These are phyloP conservation scores for Fonsecaea erecta DNA, from an alignment of 2,329 filamentous ascomycete genomes.

Conservation along the genomic window DNA sequence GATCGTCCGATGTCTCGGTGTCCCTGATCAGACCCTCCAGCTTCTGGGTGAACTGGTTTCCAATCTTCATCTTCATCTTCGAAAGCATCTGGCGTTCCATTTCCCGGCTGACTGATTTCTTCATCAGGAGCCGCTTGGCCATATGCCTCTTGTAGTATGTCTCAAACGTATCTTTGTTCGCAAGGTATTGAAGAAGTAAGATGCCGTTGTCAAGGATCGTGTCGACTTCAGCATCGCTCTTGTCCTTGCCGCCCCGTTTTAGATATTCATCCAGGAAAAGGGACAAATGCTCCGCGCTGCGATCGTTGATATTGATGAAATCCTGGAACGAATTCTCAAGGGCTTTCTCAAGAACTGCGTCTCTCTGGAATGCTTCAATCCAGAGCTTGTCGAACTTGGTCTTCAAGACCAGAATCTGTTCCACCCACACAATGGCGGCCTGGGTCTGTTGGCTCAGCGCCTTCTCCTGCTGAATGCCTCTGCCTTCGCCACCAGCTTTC, in stretches of 20 bases:
- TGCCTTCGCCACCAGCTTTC: constrained; percentile 52
- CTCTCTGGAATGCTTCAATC: constrained; percentile 71
- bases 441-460: constrained; percentile 77
- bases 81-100: constrained; percentile 95
- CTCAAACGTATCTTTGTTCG: constrained; percentile 93
- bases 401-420: constrained; percentile 83
- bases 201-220: constrained; percentile 85
- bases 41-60: constrained; percentile 89
- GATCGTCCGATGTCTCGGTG: constrained; percentile 83
- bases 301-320: constrained; percentile 88
- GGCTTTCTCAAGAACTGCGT: constrained; percentile 78
- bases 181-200: constrained; percentile 81
- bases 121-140: constrained; percentile 81
- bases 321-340: constrained; percentile 86
- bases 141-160: constrained; percentile 98
- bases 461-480: constrained; percentile 57
- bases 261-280: constrained; percentile 97
- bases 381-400: constrained; percentile 86
- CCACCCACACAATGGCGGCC: constrained; percentile 92
- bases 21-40: constrained; percentile 99
- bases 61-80: constrained; percentile 95
- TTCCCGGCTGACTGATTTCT: constrained; percentile 86
- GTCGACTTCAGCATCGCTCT: constrained; percentile 87
- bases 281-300: constrained; percentile 89
- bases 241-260: constrained; percentile 90